Evolutionary conservation across 129 eudicot genomes (phyloP).

Genomic region (Escallonia herrerae): DNA sequence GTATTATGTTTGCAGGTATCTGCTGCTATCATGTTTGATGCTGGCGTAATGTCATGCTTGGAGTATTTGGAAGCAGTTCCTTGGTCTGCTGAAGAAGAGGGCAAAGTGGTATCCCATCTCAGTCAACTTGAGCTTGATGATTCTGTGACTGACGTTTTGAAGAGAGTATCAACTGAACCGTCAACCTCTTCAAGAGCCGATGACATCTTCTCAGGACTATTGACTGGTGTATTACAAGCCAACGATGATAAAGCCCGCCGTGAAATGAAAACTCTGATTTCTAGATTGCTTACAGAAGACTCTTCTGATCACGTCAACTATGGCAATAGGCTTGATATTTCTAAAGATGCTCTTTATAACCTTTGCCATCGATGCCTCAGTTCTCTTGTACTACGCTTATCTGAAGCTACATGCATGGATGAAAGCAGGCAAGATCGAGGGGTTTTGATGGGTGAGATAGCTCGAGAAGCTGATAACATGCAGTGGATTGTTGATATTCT

Average conservation of each 20-base stretch:
- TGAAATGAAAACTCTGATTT: slow-evolving; percentile 71
- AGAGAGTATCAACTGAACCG: slow-evolving; percentile 59
- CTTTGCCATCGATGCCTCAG: slow-evolving; percentile 76
- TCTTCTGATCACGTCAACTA: slow-evolving; percentile 2
- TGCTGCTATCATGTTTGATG: slow-evolving; percentile 67
- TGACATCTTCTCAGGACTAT: slow-evolving; percentile 45
- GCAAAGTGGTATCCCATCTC: slow-evolving; percentile 48
- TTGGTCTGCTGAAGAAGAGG: slow-evolving; percentile 95
- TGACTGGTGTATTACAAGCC: slow-evolving; percentile 58
- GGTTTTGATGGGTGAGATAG: slow-evolving; percentile 63
- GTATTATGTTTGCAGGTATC: slow-evolving; percentile 43
- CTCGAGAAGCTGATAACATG: slow-evolving; percentile 87
- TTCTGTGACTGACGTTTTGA: slow-evolving; percentile 38
- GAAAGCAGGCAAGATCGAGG: slow-evolving; percentile 60
- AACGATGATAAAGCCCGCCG: slow-evolving; percentile 84
- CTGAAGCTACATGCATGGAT: slow-evolving; percentile 61
- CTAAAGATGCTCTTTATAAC: slow-evolving; percentile 56
- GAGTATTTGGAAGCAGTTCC: slow-evolving; percentile 85
- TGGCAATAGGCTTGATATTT: slow-evolving; percentile 37
- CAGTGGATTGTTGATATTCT: slow-evolving; percentile 84
- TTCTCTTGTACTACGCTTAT: slow-evolving; percentile 63
- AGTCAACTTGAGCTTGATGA: slow-evolving; percentile 51
- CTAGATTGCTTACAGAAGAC: slow-evolving; percentile 64
- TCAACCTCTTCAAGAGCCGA: slow-evolving; percentile 62
- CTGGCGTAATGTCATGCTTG: slow-evolving; percentile 66